Evolutionary conservation across 1,284 basidiomycete species (phyloP).

Genomic region (Schizophyllum commune): DNA sequence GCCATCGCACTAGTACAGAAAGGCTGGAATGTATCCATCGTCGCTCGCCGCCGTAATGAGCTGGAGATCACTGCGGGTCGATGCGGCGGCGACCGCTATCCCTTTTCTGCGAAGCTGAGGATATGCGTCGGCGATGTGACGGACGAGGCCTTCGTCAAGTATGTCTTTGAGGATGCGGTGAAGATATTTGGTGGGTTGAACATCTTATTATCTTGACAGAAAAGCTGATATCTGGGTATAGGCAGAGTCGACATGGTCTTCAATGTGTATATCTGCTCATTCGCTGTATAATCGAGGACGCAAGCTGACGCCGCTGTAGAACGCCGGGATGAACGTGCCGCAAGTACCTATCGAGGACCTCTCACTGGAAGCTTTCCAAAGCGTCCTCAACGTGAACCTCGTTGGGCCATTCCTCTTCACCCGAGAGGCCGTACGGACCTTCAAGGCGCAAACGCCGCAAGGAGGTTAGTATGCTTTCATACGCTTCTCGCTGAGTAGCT

Average conservation of each 20-base stretch:
- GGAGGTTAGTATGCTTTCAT: constrained; percentile 41
- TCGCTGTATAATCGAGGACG: not conserved
- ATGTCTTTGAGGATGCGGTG: constrained; percentile 50
- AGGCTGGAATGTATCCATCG: constrained; percentile 54
- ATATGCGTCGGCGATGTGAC: constrained; percentile 57
- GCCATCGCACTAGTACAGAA: constrained; percentile 43
- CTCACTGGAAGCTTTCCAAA: constrained; percentile 51
- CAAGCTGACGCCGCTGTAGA: constrained; percentile 29
- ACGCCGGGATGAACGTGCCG: constrained; percentile 53
- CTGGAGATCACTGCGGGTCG: not conserved
- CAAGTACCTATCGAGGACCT: constrained; percentile 56
- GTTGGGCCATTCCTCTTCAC: constrained; percentile 70
- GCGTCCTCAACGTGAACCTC: constrained; percentile 65
- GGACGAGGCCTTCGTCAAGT: constrained; percentile 48
- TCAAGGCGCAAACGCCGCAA: constrained; percentile 65
- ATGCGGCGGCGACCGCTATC: constrained; percentile 29
- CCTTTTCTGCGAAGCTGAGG: constrained; percentile 30
- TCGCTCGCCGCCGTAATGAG: constrained; percentile 29
- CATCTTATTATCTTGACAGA: not conserved
- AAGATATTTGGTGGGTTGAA: constrained; percentile 46
- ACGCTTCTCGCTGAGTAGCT: not conserved
- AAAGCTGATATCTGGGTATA: constrained; percentile 17
- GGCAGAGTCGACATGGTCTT: constrained; percentile 72
- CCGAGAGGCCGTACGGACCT: constrained; percentile 64
- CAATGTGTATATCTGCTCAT: constrained; percentile 44